Evolutionary conservation across 179 eudicot species (phyloP), one percentile per base, ranked within the genome.

Genomic region (Gypsophila paniculata): DNA sequence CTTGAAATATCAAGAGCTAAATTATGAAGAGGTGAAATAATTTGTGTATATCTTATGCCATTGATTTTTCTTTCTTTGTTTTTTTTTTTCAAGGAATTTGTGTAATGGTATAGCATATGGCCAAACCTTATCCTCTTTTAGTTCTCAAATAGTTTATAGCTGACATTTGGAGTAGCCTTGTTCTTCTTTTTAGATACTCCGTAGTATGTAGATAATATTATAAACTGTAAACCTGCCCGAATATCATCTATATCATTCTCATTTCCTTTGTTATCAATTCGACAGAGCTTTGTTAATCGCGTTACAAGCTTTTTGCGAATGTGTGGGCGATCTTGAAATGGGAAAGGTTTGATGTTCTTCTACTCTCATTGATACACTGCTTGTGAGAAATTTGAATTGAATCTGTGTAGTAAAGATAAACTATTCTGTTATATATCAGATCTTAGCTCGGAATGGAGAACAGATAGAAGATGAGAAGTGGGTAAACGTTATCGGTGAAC

Each of bases 301-400:
- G 23, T 94, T 89, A 87, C 96, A 89, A 78, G 99, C 96, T 39
- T 94, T 94, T 75, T 91, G 99, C 80, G 99, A 94, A 80, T 94
- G 99, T 80, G 97, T 91, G 52, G 99, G 99, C 71, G 99, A 94
- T 81, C 87, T 94, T 55, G 99, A 94, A 79, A 91, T 94, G 96
- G 96, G 99, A 82, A 94, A 94, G 99, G 99, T 94, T 76, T 51
- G 49, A 25, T 38, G 1, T 51, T 59, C 26, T 77, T 54, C 44
- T 19, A 12, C 49, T 81, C 36, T 49, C 46, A 42, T 60, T 59
- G 55, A 8, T 73, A 49, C 18, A 44, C 61, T 63, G 52, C 18
- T 17, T 72, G n/a, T 63, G 26, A 55, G 46, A 59, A 54, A 19
- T 34, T 55, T 8, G 44, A n/a, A 58, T 25, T 36, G 6, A 38